These are phyloP conservation scores for Halophytophthora batemanensis DNA, from an alignment of 352 stramenopile genomes.

Conservation along the genomic window DNA sequence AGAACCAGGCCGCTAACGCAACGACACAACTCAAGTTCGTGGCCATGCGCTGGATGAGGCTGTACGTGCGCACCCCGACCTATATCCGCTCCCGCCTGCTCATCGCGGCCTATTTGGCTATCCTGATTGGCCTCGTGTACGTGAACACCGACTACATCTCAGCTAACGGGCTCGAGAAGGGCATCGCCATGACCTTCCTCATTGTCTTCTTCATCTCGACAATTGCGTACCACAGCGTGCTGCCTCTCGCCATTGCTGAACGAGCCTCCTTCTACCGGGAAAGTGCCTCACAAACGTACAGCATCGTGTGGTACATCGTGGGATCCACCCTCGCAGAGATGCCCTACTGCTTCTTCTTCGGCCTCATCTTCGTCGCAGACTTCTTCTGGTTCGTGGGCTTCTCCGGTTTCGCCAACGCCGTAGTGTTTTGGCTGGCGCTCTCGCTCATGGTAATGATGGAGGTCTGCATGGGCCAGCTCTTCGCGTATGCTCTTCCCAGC, in stretches of 20 bases:
- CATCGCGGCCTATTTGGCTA: slow-evolving; percentile 6
- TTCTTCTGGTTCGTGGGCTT: slow-evolving; percentile 78
- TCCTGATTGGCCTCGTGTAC: slow-evolving; percentile 16
- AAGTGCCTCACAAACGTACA: slow-evolving; percentile 83
- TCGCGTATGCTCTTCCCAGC: slow-evolving; percentile 45
- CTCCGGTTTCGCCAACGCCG: slow-evolving; percentile 21
- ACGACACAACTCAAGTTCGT: not conserved
- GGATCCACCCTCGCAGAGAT: slow-evolving; percentile 72
- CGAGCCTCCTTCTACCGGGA: slow-evolving; percentile 89
- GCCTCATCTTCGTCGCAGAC: slow-evolving; percentile 46
- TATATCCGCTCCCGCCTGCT: slow-evolving; percentile 5
- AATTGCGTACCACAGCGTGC: slow-evolving; percentile 57
- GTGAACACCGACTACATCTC: slow-evolving; percentile 7
- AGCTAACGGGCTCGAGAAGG: slow-evolving; percentile 11
- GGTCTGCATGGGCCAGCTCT: slow-evolving; percentile 70
- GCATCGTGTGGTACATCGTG: slow-evolving; percentile 56
- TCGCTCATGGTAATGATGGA: slow-evolving; percentile 28
- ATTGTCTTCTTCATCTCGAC: slow-evolving; percentile 64
- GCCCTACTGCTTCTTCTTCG: slow-evolving; percentile 36
- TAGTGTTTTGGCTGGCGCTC: slow-evolving; percentile 1
- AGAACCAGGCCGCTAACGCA: not conserved
- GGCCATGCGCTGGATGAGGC: slow-evolving; percentile 12
- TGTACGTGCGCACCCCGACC: slow-evolving; percentile 29
- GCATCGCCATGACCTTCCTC: slow-evolving; percentile 55
- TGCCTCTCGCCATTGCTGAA: slow-evolving; percentile 74